A percentile compares a stretch with the other conserved stretches of the same genome.
phyloP scores from a whole-genome alignment of 1,284 basidiomycete genomes.

The Malassezia vespertilionis region DNA sequence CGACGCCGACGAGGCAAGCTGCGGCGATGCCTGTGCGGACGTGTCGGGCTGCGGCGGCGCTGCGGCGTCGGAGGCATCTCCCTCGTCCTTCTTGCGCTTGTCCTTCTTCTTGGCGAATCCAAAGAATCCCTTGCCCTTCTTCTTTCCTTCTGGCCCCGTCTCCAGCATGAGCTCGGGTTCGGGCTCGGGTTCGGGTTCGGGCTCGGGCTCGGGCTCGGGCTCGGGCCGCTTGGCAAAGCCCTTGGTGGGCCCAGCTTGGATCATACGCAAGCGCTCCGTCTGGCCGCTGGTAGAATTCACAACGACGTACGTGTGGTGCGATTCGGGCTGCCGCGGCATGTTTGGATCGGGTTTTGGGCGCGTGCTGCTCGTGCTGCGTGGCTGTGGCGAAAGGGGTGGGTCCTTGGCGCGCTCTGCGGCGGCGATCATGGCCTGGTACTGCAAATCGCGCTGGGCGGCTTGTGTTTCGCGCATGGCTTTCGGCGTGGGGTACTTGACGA shows the following conservation, averaged over 20 bases:
- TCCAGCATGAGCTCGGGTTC: not conserved
- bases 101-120: not conserved
- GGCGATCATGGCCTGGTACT: slow-evolving; percentile 31
- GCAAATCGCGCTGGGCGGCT: slow-evolving; percentile 32
- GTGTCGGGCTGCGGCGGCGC: not conserved
- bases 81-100: slow-evolving; percentile 1
- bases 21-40: not conserved
- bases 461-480: slow-evolving; percentile 41
- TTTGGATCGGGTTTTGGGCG: not conserved
- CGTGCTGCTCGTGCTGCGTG: not conserved
- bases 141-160: not conserved
- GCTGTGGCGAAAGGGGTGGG: not conserved
- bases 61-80: not conserved
- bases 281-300: not conserved
- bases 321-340: not conserved
- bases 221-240: slow-evolving; percentile 11
- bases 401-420: slow-evolving; percentile 13
- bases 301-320: not conserved
- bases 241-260: slow-evolving; percentile 10
- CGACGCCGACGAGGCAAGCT: not conserved
- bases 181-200: not conserved
- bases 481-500: slow-evolving; percentile 34
- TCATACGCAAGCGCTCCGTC: slow-evolving; percentile 7
- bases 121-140: not conserved
- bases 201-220: slow-evolving; percentile 9